These are phyloP conservation scores for Beauveria sp. DNA, from an alignment of 2,329 filamentous ascomycete genomes.

Conservation along the genomic window DNA sequence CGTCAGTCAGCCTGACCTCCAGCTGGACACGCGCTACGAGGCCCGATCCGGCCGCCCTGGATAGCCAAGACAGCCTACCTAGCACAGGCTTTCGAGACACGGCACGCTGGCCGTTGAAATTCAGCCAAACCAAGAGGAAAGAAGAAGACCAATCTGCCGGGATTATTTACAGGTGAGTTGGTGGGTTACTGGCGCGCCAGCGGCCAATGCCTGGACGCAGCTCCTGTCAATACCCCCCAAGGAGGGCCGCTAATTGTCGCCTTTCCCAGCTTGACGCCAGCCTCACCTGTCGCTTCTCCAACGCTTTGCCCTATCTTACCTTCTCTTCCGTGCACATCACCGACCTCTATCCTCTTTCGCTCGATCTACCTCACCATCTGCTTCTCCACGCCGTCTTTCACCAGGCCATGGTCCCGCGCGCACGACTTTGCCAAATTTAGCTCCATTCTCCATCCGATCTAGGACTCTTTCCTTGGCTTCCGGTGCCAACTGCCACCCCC, in stretches of 20 bases:
- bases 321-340: background rate
- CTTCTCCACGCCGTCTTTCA: background rate
- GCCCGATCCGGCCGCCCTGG: slow-evolving; percentile 5
- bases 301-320: background rate
- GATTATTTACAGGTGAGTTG: background rate
- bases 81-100: background rate
- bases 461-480: background rate
- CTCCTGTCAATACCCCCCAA: background rate
- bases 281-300: background rate
- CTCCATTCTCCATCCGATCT: background rate
- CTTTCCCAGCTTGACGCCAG: slow-evolving; percentile 5
- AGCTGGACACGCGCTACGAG: slow-evolving; percentile 9
- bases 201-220: background rate
- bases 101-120: background rate
- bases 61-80: background rate
- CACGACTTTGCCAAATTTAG: background rate
- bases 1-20: slow-evolving; percentile 2
- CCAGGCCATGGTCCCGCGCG: background rate
- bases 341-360: background rate
- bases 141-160: background rate
- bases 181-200: background rate
- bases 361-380: background rate
- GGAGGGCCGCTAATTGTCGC: background rate
- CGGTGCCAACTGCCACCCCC: background rate
- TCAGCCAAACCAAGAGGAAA: background rate